Evolutionary conservation across 2,329 filamentous ascomycete genomes (phyloP).

Genomic region (Stachybotrys elegans): DNA sequence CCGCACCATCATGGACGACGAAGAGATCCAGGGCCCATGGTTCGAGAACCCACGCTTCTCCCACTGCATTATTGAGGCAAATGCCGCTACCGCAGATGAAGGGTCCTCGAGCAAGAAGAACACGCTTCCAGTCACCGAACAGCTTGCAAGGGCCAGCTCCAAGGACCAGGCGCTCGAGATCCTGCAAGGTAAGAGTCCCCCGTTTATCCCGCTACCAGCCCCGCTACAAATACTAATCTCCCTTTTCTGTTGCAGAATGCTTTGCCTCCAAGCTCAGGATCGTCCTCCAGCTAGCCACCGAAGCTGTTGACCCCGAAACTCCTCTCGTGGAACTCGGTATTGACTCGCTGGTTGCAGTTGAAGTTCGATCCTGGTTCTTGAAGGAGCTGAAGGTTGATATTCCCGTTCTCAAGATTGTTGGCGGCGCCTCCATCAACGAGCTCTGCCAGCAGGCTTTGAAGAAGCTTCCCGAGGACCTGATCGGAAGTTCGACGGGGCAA

Average conservation of each 20-base stretch:
- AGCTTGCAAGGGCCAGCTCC: not conserved
- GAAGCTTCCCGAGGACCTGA: conserved; percentile 1
- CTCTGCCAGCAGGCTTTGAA: conserved; percentile 6
- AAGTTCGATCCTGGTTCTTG: conserved; percentile 44
- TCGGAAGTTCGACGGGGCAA: no score
- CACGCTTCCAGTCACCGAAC: conserved; percentile 1
- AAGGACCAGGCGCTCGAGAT: conserved; percentile 1
- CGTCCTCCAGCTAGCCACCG: not conserved
- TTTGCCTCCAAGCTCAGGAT: not conserved
- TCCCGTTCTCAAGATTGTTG: conserved; percentile 35
- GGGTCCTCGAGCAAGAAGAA: not conserved
- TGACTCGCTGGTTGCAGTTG: conserved; percentile 26
- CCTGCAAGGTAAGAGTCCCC: not conserved
- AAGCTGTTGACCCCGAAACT: not conserved
- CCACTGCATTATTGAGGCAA: not conserved
- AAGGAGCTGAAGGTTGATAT: conserved; percentile 37
- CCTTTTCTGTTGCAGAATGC: not conserved
- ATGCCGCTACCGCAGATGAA: not conserved
- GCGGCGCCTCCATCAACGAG: conserved; percentile 10
- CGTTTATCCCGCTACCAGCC: no score
- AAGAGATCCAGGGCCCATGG: conserved; percentile 1
- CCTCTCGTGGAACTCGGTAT: conserved; percentile 17
- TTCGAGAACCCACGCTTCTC: conserved; percentile 1
- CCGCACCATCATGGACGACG: not conserved
- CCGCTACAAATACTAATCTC: no score